Base-by-base conservation (phyloP, 1,284 basidiomycete genomes). In the Phlebopus sp. region DNA sequence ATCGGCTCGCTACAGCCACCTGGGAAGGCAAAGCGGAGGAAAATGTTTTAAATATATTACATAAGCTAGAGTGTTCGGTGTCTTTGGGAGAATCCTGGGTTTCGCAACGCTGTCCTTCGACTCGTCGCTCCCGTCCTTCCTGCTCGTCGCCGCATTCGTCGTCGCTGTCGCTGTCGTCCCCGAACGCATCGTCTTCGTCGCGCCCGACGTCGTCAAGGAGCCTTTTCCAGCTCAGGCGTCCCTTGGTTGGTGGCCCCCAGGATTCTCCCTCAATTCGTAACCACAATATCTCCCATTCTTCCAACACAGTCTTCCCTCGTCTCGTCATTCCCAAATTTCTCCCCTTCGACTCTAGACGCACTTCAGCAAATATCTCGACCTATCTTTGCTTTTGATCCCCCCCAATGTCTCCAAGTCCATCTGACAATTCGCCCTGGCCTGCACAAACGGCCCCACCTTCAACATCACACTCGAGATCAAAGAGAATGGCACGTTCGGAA, bases 401-500 rank as follows among this genome's bases (percentile, higher is more conserved):
- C 42, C 37, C 55, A 64, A 76, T 76, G 74, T 49, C 65, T 42
- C 51, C 59, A 27, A 53, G 56, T 46, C 62, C 62, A 29, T 62
- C 56, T 30, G 49, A 59, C 58, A 55, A 69, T 53, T 52, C 52
- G 17, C 67, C 63, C 49, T 72, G 69, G 69, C 74, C 77, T 21
- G 48, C 54, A 15, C 65, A 57, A 59, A 76, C 75, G 0, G 42
- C 64, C 27, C 27, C 57, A 10, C 64, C 70, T 18, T 51, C 61
- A 42, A 55, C 57, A 47, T 30, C 55, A 11, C 39, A 56, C 41
- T 49, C 54, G 34, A 48, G 57, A 52, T 55, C 63, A 50, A 67
- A 65, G 55, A 64, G 67, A 47, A 65, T 48, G 46, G 61, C 50
- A 34, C 1, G 32, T 48, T 54, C 48, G 42, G 35, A 44, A 42